Evolutionary conservation across 768 basidiomycete species (phyloP).

Genomic region (Auricularia cornea): DNA sequence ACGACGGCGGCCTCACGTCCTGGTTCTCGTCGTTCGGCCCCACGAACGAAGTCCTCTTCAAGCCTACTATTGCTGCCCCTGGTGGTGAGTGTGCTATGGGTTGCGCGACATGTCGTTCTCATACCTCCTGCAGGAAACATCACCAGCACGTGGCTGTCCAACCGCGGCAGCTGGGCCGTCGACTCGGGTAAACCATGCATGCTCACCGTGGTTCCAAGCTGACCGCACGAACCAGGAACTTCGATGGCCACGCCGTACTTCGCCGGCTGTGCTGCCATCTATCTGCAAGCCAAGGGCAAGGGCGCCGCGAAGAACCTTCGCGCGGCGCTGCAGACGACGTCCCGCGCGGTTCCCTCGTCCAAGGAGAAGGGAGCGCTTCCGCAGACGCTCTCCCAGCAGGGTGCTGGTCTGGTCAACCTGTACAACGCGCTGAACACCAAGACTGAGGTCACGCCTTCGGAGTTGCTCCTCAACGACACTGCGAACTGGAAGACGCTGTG

Average conservation of each 20-base stretch:
- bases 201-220: no score
- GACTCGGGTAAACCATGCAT: no score
- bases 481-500: conserved; percentile 33
- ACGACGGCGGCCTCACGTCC: conserved; percentile 44
- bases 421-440: conserved; percentile 47
- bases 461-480: conserved; percentile 60
- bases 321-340: conserved; percentile 41
- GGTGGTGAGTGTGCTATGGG: not conserved
- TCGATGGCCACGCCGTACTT: conserved; percentile 10
- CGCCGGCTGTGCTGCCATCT: conserved; percentile 36
- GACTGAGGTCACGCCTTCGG: conserved; percentile 44
- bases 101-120: not conserved
- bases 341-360: conserved; percentile 33
- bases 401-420: conserved; percentile 49
- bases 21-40: conserved; percentile 21
- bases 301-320: conserved; percentile 24
- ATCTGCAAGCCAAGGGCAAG: conserved; percentile 34
- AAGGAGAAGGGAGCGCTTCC: conserved; percentile 41
- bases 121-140: conserved; percentile 24
- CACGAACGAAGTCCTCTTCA: conserved; percentile 46
- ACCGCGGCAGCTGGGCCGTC: conserved; percentile 33
- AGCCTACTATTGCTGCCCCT: conserved; percentile 5
- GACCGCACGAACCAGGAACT: no score
- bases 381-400: conserved; percentile 46
- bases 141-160: conserved; percentile 36